phyloP scores from a whole-genome alignment of 805 yeast species.

The Wickerhamiella brachini region DNA sequence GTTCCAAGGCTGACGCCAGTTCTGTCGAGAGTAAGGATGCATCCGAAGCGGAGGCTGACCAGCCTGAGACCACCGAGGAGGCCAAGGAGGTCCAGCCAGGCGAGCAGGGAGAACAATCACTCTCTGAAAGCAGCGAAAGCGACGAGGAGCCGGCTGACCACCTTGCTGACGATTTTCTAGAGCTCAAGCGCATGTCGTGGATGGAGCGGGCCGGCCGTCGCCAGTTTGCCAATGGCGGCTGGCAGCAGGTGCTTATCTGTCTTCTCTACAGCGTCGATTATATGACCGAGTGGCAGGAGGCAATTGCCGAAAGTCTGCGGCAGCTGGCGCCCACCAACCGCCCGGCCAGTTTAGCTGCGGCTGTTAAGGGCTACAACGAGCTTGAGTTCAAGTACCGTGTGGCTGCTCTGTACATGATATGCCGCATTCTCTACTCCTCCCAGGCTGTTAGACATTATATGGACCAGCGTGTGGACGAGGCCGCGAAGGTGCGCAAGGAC shows the following conservation, averaged over 20 bases:
- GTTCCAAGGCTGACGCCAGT: too few relatives aligned
- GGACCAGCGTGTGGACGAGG: conserved; percentile 54
- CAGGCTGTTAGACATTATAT: conserved; percentile 45
- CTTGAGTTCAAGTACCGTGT: conserved; percentile 43
- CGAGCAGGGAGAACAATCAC: conserved; percentile 18
- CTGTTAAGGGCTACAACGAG: conserved; percentile 40
- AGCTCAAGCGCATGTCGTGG: conserved; percentile 34
- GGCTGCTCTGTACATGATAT: conserved; percentile 44
- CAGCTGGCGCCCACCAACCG: conserved; percentile 39
- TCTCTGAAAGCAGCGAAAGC: conserved; percentile 9
- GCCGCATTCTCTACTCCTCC: conserved; percentile 48
- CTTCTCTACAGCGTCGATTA: conserved; percentile 48
- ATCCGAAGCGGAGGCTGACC: conserved; percentile 1
- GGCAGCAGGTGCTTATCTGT: conserved; percentile 72
- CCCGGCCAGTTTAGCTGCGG: conserved; percentile 36
- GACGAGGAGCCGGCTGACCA: conserved; percentile 5
- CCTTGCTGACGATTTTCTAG: conserved; percentile 1
- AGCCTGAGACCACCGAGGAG: conserved; percentile 2
- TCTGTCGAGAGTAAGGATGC: too few relatives aligned
- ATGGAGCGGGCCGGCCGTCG: conserved; percentile 61
- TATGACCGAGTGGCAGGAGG: conserved; percentile 38
- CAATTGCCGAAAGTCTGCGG: conserved; percentile 38
- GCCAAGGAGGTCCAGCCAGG: conserved; percentile 18
- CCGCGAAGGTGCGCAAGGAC: conserved; percentile 48
- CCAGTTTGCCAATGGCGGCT: conserved; percentile 67